Evolutionary conservation across 202 grass and related monocot species (phyloP).

Genomic region (Brachypodium distachyon): DNA sequence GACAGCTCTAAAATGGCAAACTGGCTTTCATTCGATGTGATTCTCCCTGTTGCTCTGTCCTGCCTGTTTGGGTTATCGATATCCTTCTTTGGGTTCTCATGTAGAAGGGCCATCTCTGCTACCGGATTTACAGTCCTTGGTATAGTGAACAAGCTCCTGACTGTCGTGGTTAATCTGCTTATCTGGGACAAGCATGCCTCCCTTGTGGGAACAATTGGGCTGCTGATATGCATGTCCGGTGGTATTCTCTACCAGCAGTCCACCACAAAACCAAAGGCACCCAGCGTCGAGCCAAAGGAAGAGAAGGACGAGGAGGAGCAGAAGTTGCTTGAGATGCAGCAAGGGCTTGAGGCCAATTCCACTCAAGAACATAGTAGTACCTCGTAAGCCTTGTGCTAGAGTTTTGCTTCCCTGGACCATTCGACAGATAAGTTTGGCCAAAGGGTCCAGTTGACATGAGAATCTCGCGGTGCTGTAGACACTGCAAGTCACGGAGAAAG

Average conservation of each 20-base stretch:
- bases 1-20: conserved; percentile 70
- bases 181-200: conserved; percentile 88
- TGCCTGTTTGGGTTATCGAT: conserved; percentile 84
- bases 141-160: conserved; percentile 88
- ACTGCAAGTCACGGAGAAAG: background rate
- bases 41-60: conserved; percentile 82
- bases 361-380: conserved; percentile 12
- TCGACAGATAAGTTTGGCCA: background rate
- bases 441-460: background rate
- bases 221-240: conserved; percentile 85
- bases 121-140: conserved; percentile 90
- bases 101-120: conserved; percentile 78
- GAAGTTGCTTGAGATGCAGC: conserved; percentile 65
- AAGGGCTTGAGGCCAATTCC: conserved; percentile 23
- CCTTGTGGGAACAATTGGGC: conserved; percentile 66
- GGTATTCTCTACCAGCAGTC: conserved; percentile 87
- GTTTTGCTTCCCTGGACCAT: background rate
- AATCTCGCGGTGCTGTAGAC: background rate
- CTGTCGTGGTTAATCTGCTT: conserved; percentile 80
- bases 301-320: conserved; percentile 65
- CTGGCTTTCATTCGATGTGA: conserved; percentile 72
- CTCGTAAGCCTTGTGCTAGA: background rate
- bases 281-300: conserved; percentile 40
- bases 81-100: conserved; percentile 97
- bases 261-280: conserved; percentile 60